Base-by-base conservation (phyloP, 768 basidiomycete genomes). In the Crepidotus variabilis region DNA sequence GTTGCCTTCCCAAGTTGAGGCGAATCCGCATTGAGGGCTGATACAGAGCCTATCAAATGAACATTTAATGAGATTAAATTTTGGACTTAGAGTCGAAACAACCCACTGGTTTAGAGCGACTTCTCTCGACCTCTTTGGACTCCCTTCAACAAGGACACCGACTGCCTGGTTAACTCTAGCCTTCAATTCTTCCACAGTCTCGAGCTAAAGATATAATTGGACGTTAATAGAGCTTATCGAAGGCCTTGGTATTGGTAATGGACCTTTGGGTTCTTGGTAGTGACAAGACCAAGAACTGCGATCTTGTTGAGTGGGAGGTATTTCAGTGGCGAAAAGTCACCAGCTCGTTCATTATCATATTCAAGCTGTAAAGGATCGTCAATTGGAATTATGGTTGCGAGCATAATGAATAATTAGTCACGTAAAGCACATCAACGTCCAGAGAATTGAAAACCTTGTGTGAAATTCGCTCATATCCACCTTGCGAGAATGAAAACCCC, bases 21-120 rank as follows among this genome's bases (percentile, higher is more conserved):
- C 83, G 62, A 84, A 85, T 4, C 85, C 85, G 60, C 85, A 86
- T 62, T 85, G 84, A n/a, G 82, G 76, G 54, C 81, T 81, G 55
- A 85, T 78, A 59, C 77, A 78, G 9, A 86, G 66, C 61, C 82
- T 82, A 59, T 23, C 43, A 47, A 34, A 20, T 43, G 39, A 24
- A 5, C 14, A 33, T 39, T 32, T 43, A 33, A 33, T 43, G 11
- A 56, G 54, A 54, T 22, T 48, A 28, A 22, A 51, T 45, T 24
- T 20, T 55, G 49, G 51, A 52, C 46, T 22, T 52, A 46, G 57
- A 45, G 22, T 49, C 55, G 53, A 55, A 51, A 49, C 2, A 23
- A 52, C 75, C 59, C 52, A 82, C 82, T 83, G 82, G 56, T 81
- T 75, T 49, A 85, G 63, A 2, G 84, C 83, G 36, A 69, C 71